Evolutionary conservation across 495 filamentous ascomycete genomes (phyloP), one percentile per base, ranked within the genome.

Genomic region (Evansstolkia leycettana): DNA sequence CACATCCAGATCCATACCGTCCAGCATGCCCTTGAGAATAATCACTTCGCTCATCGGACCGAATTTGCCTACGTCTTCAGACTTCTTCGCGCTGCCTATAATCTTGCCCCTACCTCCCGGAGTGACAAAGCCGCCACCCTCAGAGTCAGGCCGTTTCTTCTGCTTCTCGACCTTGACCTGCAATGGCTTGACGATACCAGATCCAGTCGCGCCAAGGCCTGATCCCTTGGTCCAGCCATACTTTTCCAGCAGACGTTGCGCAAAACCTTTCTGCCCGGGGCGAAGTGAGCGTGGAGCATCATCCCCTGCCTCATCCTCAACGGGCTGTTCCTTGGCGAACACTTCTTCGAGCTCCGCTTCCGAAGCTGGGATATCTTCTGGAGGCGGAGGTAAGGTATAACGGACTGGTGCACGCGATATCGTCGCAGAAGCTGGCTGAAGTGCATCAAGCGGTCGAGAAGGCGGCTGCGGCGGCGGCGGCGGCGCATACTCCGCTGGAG

Each of bases 191-290:
- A 81, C 69, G 43, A 96, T 94, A 31, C 90, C 90, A 19, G 76
- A 72, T 8, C 71, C 72, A 32, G 74, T 70, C 1, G 84, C 84
- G 40, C 90, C 90, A 9, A 98, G 71, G 2, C 90, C 90, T 29
- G 77, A 70, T 14, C 92, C 92, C 42, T 84, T 79, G 8, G 73
- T 80, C 85, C 88, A 94, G 34, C 92, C 92, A 53, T 90, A 86
- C 46, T 94, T 95, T 18, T 76, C 70, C 70, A 98, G 81, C 19
- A 94, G 69, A 16, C 86, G 79, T 37, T 83, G 69, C 2, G 87
- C 90, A 48, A 93, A 94, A 39, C 77, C 80, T 46, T 78, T 70
- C 56, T 94, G 82, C 8, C 84, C 83, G 0, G 88, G 84, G 8
- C 79, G 77, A 36, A 67, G 68, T 13, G 78, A 78, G 19, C 78